Evolutionary conservation across 148 eudicot genomes (phyloP).

Genomic region (Linanthus parryae): DNA sequence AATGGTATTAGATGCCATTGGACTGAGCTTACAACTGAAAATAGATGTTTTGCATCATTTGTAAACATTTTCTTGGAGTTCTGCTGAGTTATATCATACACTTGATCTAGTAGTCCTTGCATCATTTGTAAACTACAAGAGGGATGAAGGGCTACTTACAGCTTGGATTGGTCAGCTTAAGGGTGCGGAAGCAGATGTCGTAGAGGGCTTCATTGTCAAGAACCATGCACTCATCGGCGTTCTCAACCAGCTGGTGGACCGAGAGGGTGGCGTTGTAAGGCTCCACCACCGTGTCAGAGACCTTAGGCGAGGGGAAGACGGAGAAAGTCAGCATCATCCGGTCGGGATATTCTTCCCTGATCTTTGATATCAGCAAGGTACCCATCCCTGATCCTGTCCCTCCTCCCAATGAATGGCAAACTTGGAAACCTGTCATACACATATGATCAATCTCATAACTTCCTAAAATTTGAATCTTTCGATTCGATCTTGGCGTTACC

Average conservation of each 20-base stretch:
- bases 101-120: no score
- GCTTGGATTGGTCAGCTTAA: conserved; percentile 10
- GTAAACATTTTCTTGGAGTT: no score
- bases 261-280: conserved; percentile 11
- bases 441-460: no score
- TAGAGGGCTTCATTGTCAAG: conserved; percentile 9
- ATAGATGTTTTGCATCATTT: no score
- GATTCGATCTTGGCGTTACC: no score
- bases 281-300: conserved; percentile 12
- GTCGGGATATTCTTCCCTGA: conserved; percentile 12
- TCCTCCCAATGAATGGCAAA: conserved; percentile 12
- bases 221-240: conserved; percentile 13
- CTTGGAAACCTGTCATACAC: background rate
- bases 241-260: conserved; percentile 7
- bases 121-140: no score
- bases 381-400: conserved; percentile 13
- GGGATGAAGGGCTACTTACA: background rate
- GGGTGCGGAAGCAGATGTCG: conserved; percentile 9
- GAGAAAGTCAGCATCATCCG: conserved; percentile 11
- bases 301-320: conserved; percentile 7
- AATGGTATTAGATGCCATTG: no score
- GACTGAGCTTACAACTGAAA: no score
- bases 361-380: conserved; percentile 9
- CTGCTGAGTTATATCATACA: no score
- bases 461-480: no score